A percentile compares a stretch with the other conserved stretches of the same genome.
These are phyloP conservation scores for Pontederia crassipes DNA, from an alignment of 176 grass and related monocot species.

Conservation along the genomic window DNA sequence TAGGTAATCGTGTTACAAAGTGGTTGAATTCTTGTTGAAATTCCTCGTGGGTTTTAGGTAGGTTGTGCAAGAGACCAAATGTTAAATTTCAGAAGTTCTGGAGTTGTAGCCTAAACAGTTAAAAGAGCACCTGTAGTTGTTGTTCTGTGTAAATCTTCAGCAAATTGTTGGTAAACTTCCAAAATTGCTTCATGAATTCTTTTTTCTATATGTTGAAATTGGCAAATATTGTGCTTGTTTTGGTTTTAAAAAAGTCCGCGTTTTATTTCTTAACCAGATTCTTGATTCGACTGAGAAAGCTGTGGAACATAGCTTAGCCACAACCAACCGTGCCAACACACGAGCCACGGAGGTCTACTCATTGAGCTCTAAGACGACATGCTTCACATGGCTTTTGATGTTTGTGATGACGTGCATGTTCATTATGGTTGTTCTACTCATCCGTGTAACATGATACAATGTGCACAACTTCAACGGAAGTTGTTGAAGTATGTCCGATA, in stretches of 20 bases:
- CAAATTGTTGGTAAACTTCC: too few species aligned
- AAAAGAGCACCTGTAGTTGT: too few species aligned
- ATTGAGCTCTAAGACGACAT: constrained; percentile 51
- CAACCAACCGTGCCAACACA: constrained; percentile 42
- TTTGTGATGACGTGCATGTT: constrained; percentile 67
- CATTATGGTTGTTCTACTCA: constrained; percentile 83
- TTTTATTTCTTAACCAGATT: constrained; percentile 34
- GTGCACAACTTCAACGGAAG: constrained; percentile 65
- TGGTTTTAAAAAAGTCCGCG: background rate
- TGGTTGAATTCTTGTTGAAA: too few species aligned
- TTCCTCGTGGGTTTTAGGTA: too few species aligned
- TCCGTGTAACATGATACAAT: constrained; percentile 69
- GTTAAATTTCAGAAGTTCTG: too few species aligned
- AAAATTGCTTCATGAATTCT: background rate
- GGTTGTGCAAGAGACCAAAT: too few species aligned
- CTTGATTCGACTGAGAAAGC: constrained; percentile 70
- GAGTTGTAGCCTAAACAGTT: too few species aligned
- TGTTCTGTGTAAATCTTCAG: too few species aligned
- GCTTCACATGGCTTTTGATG: constrained; percentile 76
- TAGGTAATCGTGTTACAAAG: too few species aligned
- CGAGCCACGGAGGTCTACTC: constrained; percentile 51
- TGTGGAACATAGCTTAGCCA: constrained; percentile 64
- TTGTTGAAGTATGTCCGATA: constrained; percentile 57
- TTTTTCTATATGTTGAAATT: background rate
- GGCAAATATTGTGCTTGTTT: background rate